Percentiles rank a stretch among this genome's conserved stretches.
These are phyloP conservation scores for Naganishia sp. DNA, from an alignment of 1,284 basidiomycete species.

Conservation along the genomic window DNA sequence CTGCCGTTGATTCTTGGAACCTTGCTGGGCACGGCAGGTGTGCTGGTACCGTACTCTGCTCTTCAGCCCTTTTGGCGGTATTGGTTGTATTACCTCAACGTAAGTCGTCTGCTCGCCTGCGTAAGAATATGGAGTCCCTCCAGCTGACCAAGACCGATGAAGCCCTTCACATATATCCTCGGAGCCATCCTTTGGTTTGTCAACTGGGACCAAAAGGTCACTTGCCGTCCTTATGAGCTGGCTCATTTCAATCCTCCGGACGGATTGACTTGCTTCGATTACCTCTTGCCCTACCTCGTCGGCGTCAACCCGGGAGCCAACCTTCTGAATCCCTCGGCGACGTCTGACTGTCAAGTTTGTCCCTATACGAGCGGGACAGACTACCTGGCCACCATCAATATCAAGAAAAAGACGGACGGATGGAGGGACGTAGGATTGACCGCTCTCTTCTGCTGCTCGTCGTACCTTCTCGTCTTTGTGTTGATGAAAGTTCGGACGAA, in stretches of 20 bases:
- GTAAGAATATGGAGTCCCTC: too few species aligned
- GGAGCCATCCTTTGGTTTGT: slow-evolving; percentile 6
- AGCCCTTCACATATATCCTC: slow-evolving; percentile 23
- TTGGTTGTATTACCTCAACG: slow-evolving; percentile 33
- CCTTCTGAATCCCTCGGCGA: slow-evolving; percentile 36
- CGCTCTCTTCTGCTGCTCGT: slow-evolving; percentile 13
- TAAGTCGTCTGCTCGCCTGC: background rate
- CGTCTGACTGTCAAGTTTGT: slow-evolving; percentile 44
- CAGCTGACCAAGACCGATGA: background rate
- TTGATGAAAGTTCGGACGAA: slow-evolving; percentile 33
- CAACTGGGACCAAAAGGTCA: slow-evolving; percentile 42
- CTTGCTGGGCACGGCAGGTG: slow-evolving; percentile 19
- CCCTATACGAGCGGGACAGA: slow-evolving; percentile 42
- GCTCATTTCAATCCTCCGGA: slow-evolving; percentile 46
- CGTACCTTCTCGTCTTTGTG: slow-evolving; percentile 25
- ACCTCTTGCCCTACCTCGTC: slow-evolving; percentile 29
- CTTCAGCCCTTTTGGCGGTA: slow-evolving; percentile 39
- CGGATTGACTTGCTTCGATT: slow-evolving; percentile 44
- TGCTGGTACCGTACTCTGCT: slow-evolving; percentile 11
- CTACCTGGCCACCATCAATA: slow-evolving; percentile 44
- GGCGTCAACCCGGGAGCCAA: slow-evolving; percentile 7
- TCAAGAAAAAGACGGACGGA: slow-evolving; percentile 24
- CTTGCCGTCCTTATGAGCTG: slow-evolving; percentile 46
- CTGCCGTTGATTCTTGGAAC: slow-evolving; percentile 55
- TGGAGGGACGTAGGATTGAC: slow-evolving; percentile 21